A percentile compares a stretch with the other conserved stretches of the same genome.
Evolutionary conservation across 768 basidiomycete genomes (phyloP).

Genomic region (Amanita fuliginea): DNA sequence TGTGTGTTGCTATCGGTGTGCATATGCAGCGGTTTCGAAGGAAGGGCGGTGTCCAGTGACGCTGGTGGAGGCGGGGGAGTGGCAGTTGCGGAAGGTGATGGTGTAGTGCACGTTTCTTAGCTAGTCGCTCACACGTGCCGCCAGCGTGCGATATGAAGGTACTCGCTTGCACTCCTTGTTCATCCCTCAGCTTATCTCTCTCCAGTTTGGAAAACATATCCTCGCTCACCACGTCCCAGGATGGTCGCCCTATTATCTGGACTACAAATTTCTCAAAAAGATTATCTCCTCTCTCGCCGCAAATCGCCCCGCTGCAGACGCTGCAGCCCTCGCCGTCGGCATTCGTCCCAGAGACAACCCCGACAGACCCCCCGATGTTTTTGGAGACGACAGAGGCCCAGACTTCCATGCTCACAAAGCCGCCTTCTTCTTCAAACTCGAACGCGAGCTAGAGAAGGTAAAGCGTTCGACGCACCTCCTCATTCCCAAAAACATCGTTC

Average conservation of each 20-base stretch:
- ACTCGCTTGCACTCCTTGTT: neutral
- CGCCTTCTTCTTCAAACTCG: slow-evolving; percentile 98
- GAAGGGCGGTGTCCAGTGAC: slow-evolving; percentile 82
- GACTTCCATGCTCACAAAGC: slow-evolving; percentile 94
- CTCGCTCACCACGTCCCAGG: slow-evolving; percentile 94
- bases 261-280: slow-evolving; percentile 98
- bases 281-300: slow-evolving; percentile 93
- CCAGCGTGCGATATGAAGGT: slow-evolving; percentile 6
- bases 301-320: slow-evolving; percentile 84
- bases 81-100: slow-evolving; percentile 83
- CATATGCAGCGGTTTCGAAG: slow-evolving; percentile 71
- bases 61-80: slow-evolving; percentile 58
- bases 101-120: slow-evolving; percentile 42
- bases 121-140: slow-evolving; percentile 5
- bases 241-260: slow-evolving; percentile 92
- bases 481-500: slow-evolving; percentile 6
- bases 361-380: slow-evolving; percentile 37
- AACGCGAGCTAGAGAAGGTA: slow-evolving; percentile 95
- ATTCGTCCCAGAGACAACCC: slow-evolving; percentile 41
- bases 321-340: slow-evolving; percentile 76
- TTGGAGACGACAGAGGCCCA: slow-evolving; percentile 66
- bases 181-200: neutral
- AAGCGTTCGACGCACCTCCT: slow-evolving; percentile 10
- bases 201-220: slow-evolving; percentile 97
- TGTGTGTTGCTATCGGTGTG: slow-evolving; percentile 91